Evolutionary conservation across 2,329 filamentous ascomycete genomes (phyloP), one percentile per base, ranked within the genome.

Genomic region (Microthyrium microscopicum): DNA sequence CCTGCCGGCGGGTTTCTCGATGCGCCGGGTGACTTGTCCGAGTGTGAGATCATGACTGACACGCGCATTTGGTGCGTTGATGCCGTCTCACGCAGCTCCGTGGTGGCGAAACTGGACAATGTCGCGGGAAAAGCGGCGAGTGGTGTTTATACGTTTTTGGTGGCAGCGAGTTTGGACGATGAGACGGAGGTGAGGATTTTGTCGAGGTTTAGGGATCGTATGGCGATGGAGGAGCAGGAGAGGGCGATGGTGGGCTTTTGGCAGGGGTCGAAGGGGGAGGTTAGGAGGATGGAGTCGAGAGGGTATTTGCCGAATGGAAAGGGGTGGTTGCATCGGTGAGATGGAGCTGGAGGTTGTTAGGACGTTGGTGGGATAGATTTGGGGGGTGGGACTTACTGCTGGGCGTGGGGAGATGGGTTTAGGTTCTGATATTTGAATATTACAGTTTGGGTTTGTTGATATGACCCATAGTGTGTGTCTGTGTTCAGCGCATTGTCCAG

Each of bases 1-100:
- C 37, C 34, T 32, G 30, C 46, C 7, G 40, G 41, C 26, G 52
- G 53, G 13, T 52, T 51, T 28, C 42, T 54, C 20, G 51, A 55
- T 35, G 38, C 40, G 15, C 33, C 40, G 5, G 41, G 41, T 18
- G 35, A 41, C 26, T 28, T 26, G 31, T 22, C 29, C 16, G 42
- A 45, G 30, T 48, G 45, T 35, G 45, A 36, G 9, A 40, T 55
- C 25, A 52, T 55, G 38, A 45, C 48, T 25, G 51, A 53, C 36
- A 41, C 43, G 15, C 40, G 44, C 20, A 46, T 54, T 34, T 37
- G 27, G 16, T 44, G 36, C 33, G 24, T 21, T 7, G 42, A 38
- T 5, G 2, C 34, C 9, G 21, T 5, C 8, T 20, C n/a, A 20
- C 22, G 7, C 26, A 36, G 37, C 15, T 7, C 31, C 25, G 40